Percentiles rank a stretch among this genome's conserved stretches.
Evolutionary conservation across 306 rosid genomes (phyloP).

Genomic region (Hylodesmum podocarpum): DNA sequence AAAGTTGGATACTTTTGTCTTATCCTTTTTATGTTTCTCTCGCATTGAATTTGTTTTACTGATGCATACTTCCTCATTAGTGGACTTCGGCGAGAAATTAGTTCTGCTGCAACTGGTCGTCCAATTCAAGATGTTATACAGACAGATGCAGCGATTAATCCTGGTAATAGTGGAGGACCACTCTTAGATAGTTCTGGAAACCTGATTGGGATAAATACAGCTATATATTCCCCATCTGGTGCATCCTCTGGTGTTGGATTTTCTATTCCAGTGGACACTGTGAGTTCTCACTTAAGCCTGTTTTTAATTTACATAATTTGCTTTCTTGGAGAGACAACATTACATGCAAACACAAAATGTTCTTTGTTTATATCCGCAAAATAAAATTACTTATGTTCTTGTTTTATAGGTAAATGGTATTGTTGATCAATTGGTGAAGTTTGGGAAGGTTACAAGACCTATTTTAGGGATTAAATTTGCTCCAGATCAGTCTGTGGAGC

Average conservation of each 20-base stretch:
- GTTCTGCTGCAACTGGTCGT: constrained; percentile 99
- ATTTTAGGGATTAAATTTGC: constrained; percentile 97
- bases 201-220: constrained; percentile 96
- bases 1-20: background rate
- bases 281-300: constrained; percentile 44
- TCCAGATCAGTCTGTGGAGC: constrained; percentile 99
- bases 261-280: constrained; percentile 97
- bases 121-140: constrained; percentile 99
- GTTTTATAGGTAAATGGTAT: constrained; percentile 76
- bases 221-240: constrained; percentile 97
- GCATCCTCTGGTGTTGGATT: constrained; percentile 99
- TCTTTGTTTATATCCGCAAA: background rate
- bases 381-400: background rate
- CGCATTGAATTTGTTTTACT: constrained; percentile 12
- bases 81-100: constrained; percentile 97
- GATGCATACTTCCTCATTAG: constrained; percentile 43
- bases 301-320: background rate
- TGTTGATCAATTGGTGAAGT: constrained; percentile 93
- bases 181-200: constrained; percentile 95
- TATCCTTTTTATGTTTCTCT: background rate
- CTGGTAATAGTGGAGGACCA: constrained; percentile 99
- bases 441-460: constrained; percentile 98
- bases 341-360: background rate
- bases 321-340: background rate
- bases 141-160: constrained; percentile 99